Conservation (phyloP, 2,329 filamentous ascomycete species). For the Sclerotinia borealis region DNA sequence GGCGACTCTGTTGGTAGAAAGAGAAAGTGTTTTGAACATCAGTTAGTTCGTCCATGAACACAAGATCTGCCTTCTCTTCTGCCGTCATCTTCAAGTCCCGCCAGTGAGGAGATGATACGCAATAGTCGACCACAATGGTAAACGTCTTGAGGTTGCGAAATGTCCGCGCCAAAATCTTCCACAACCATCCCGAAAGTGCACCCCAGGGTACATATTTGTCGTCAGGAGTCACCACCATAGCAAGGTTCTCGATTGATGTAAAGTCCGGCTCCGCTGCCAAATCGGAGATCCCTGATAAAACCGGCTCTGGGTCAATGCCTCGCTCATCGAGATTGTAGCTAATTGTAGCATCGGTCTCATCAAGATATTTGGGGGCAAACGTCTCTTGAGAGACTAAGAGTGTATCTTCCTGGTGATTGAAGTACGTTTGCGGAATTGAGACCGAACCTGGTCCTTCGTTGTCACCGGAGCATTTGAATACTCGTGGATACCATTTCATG, state of each 20-base stretch:
- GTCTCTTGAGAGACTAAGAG: conserved; percentile 1
- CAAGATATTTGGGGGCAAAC: background rate
- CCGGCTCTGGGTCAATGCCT: background rate
- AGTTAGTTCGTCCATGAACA: background rate
- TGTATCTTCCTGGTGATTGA: conserved; percentile 1
- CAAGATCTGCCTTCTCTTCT: background rate
- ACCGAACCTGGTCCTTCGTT: background rate
- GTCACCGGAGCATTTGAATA: background rate
- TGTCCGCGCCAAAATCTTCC: background rate
- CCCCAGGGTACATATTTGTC: background rate
- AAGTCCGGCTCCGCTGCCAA: background rate
- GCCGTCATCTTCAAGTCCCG: background rate
- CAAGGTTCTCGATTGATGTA: background rate
- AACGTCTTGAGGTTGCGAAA: background rate
- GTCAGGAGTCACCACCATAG: background rate
- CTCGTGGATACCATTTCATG: background rate
- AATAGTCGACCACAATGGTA: background rate
- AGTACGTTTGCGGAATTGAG: conserved; percentile 10
- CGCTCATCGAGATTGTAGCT: no score
- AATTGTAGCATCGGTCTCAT: background rate
- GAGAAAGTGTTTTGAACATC: background rate
- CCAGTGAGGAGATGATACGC: background rate
- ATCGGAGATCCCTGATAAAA: background rate
- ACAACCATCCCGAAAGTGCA: background rate
- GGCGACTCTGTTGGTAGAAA: background rate